Evolutionary conservation across 306 rosid species (phyloP).

Genomic region (Parietaria judaica): DNA sequence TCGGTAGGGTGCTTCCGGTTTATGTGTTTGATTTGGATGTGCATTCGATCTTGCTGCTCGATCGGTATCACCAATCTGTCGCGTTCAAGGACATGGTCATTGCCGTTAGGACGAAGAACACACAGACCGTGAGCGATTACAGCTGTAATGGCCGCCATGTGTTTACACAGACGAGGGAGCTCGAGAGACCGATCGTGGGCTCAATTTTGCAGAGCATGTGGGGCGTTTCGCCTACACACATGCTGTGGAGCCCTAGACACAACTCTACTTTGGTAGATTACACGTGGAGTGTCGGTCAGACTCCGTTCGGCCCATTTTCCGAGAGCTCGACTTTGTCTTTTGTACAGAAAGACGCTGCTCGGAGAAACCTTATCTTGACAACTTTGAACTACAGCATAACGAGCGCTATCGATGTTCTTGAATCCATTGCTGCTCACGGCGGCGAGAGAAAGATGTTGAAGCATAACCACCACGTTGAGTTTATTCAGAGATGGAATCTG

Average conservation of each 20-base stretch:
- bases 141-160: slow-evolving; percentile 81
- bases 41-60: slow-evolving; percentile 44
- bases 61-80: slow-evolving; percentile 84
- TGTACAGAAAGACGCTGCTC: slow-evolving; percentile 91
- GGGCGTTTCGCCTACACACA: slow-evolving; percentile 93
- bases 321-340: slow-evolving; percentile 60
- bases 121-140: slow-evolving; percentile 92
- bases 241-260: slow-evolving; percentile 80
- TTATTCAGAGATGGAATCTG: slow-evolving; percentile 80
- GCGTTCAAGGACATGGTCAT: slow-evolving; percentile 94
- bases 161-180: slow-evolving; percentile 60
- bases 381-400: slow-evolving; percentile 55
- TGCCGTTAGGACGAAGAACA: slow-evolving; percentile 75
- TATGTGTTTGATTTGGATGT: slow-evolving; percentile 83
- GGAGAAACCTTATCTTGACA: slow-evolving; percentile 75
- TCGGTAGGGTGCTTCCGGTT: slow-evolving; percentile 68
- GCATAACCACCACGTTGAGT: slow-evolving; percentile 56
- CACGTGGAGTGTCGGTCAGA: slow-evolving; percentile 95
- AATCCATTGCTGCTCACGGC: slow-evolving; percentile 66
- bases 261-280: slow-evolving; percentile 82
- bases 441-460: slow-evolving; percentile 75
- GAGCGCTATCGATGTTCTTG: slow-evolving; percentile 62
- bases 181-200: slow-evolving; percentile 84
- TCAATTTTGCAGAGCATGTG: slow-evolving; percentile 96
- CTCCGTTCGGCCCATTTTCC: slow-evolving; percentile 94